phyloP scores from a whole-genome alignment of 495 filamentous ascomycete species.

The Penicillium flavigenum region DNA sequence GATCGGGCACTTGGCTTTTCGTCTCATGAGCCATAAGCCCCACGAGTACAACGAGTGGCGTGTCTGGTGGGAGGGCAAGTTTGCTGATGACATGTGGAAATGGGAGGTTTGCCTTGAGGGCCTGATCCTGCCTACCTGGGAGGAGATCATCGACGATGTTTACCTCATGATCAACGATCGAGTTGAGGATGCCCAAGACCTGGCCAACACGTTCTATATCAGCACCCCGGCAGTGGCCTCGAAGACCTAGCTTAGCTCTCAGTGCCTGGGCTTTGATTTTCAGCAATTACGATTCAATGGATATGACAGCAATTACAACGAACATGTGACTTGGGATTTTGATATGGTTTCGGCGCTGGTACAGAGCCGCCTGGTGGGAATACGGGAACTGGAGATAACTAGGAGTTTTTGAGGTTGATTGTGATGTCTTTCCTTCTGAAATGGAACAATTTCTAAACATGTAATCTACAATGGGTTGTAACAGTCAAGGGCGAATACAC shows the following conservation, averaged over 20 bases:
- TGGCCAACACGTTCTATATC: constrained; percentile 9
- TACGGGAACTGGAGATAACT: background rate
- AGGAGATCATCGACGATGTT: constrained; percentile 28
- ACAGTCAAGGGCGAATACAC: background rate
- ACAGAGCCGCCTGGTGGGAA: background rate
- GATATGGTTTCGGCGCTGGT: background rate
- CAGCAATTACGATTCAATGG: background rate
- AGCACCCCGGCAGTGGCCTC: background rate
- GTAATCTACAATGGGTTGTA: background rate
- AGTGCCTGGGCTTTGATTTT: background rate
- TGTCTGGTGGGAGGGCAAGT: constrained; percentile 24
- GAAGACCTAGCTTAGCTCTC: background rate
- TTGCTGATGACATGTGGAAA: constrained; percentile 25
- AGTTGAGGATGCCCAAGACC: constrained; percentile 21
- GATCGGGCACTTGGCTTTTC: background rate
- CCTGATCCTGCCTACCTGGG: constrained; percentile 26
- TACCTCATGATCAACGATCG: constrained; percentile 23
- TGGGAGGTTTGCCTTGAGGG: constrained; percentile 22
- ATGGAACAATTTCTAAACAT: background rate
- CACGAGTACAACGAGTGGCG: constrained; percentile 22
- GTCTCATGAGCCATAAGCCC: constrained; percentile 8
- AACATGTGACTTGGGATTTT: background rate
- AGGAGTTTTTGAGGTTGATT: background rate
- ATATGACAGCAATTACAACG: background rate
- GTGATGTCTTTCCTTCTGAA: background rate